Evolutionary conservation across 2,329 filamentous ascomycete genomes (phyloP).

Genomic region (Calonectria montana): DNA sequence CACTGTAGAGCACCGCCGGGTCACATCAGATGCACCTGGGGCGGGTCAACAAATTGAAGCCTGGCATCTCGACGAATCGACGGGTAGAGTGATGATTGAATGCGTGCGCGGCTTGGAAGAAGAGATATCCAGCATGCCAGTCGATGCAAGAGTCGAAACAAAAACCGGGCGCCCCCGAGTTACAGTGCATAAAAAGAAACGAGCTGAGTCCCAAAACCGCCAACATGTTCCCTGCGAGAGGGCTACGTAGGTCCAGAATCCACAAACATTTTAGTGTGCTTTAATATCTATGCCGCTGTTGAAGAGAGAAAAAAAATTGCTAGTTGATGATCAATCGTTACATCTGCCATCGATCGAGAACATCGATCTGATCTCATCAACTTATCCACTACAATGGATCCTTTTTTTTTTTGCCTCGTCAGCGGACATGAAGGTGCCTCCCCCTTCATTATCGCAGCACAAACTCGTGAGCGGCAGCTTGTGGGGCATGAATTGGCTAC

Average conservation of each 20-base stretch:
- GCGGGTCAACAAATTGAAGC: not conserved
- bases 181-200: constrained; percentile 11
- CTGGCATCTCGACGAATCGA: not conserved
- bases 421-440: not conserved
- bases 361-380: not conserved
- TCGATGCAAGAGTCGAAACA: not conserved
- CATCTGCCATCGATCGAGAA: not conserved
- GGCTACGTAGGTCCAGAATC: not conserved
- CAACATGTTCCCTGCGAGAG: not conserved
- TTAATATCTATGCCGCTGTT: not conserved
- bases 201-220: not conserved
- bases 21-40: constrained; percentile 1
- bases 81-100: not conserved
- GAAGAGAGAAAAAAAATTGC: not conserved
- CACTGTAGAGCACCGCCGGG: constrained; percentile 9
- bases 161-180: not conserved
- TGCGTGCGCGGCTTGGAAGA: not conserved
- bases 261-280: not conserved
- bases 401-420: not conserved
- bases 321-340: not conserved
- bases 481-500: constrained; percentile 2
- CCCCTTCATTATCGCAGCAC: not conserved
- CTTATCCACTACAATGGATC: not conserved
- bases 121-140: not conserved
- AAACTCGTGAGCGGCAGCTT: not conserved